Percentiles rank a stretch among this genome's conserved stretches.
phyloP scores from a whole-genome alignment of 345 rosid genomes.

The Lagerstroemia speciosa region DNA sequence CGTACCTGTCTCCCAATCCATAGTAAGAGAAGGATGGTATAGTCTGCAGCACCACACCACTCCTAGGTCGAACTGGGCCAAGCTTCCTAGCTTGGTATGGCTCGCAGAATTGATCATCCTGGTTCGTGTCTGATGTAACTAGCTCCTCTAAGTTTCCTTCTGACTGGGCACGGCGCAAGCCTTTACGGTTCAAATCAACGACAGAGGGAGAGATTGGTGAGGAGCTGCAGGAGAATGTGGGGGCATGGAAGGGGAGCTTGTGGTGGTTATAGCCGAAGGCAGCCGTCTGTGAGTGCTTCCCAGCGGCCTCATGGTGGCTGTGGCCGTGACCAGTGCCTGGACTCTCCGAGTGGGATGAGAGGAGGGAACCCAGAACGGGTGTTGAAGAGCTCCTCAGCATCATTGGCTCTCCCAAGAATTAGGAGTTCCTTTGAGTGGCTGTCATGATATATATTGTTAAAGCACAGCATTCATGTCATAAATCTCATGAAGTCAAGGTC shows the following conservation, averaged over 20 bases:
- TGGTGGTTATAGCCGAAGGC: constrained; percentile 10
- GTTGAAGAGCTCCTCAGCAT: constrained; percentile 60
- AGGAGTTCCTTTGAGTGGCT: background rate
- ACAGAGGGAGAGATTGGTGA: constrained; percentile 29
- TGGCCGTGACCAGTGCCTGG: constrained; percentile 16
- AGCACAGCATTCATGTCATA: background rate
- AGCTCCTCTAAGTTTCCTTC: constrained; percentile 47
- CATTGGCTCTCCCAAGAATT: constrained; percentile 17
- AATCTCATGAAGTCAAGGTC: background rate
- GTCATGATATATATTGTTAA: background rate
- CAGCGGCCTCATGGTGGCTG: constrained; percentile 19
- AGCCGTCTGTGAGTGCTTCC: background rate
- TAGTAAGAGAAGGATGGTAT: constrained; percentile 45
- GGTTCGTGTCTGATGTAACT: background rate
- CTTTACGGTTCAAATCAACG: constrained; percentile 9
- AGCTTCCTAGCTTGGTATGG: constrained; percentile 3
- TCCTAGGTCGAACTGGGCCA: background rate
- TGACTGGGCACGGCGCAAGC: constrained; percentile 44
- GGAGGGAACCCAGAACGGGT: constrained; percentile 55
- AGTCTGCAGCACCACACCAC: constrained; percentile 21
- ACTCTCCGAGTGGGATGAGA: constrained; percentile 31
- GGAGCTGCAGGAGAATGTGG: constrained; percentile 5
- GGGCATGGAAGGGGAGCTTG: constrained; percentile 15
- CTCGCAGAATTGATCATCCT: background rate
- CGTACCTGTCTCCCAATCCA: constrained; percentile 5